These are phyloP conservation scores for Malus orientalis DNA, from an alignment of 306 rosid species.

Conservation along the genomic window DNA sequence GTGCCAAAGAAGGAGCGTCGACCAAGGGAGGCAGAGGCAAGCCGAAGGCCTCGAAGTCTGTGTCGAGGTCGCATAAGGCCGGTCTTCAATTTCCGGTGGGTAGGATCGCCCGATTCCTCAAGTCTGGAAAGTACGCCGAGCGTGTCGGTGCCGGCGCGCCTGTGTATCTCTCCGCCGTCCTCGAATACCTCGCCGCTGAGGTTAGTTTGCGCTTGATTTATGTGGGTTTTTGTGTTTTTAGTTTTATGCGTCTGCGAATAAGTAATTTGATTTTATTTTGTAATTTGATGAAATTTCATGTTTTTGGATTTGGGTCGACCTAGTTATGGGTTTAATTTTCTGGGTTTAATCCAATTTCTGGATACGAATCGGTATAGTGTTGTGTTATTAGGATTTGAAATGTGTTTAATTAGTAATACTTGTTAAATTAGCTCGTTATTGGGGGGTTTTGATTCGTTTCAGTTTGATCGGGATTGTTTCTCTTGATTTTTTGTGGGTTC, in stretches of 20 bases:
- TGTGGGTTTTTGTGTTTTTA: neutral
- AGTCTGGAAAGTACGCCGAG: conserved; percentile 83
- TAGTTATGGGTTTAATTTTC: too few relatives aligned
- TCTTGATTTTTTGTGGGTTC: neutral
- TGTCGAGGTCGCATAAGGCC: conserved; percentile 69
- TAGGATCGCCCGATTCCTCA: conserved; percentile 71
- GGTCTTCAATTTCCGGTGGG: conserved; percentile 94
- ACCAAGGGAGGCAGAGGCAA: conserved; percentile 96
- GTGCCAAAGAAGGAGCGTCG: conserved; percentile 51
- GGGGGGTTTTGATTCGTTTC: neutral
- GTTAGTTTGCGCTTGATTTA: conserved; percentile 8
- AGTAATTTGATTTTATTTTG: neutral
- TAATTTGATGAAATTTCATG: neutral
- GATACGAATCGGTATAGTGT: neutral
- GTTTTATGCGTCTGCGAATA: neutral
- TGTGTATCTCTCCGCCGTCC: conserved; percentile 81
- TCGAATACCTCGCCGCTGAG: conserved; percentile 89
- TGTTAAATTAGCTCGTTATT: neutral
- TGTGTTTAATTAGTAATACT: neutral
- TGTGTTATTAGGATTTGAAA: neutral
- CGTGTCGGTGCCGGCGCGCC: conserved; percentile 97
- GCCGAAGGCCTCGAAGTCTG: conserved; percentile 80
- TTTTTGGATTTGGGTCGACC: neutral
- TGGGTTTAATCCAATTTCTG: neutral
- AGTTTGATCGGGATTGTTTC: neutral